Base-by-base conservation (phyloP, 495 filamentous ascomycete species). In the Gamarada debralockiae region DNA sequence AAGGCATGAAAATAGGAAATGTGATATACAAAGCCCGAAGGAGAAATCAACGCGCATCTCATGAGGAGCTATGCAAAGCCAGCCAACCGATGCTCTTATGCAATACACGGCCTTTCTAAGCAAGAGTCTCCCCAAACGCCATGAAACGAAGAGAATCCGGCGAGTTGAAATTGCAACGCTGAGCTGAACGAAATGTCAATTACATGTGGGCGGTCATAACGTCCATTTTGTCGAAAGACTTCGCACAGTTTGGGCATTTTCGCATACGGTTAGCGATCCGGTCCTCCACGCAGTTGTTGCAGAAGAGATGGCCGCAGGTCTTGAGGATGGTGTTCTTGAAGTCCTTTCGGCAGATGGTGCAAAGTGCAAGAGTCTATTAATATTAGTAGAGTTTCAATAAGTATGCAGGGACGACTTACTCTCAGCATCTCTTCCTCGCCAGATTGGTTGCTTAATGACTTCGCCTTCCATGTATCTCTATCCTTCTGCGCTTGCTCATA, bases 221-320 rank as follows among this genome's bases (percentile, higher is more conserved):
- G 67, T 98, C 93, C 56, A 84, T 89, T 59, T 82, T 83, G 54
- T 92, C 91, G 63, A 98, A 98, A 1, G 90, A 82, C 67, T 84
- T 84, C 65, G 84, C 86, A 73, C 93, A 98, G 60, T 85, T 92
- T 4, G 93, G 93, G 62, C 93, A 98, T 69, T 97, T 97, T 52
- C 93, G 81, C 65, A 89, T 91, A 29, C 93, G 87, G 53, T 92
- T 93, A 8, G 78, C 75, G 46, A 95, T 81, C 45, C 91, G 84
- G 61, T 92, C 85, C 48, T 95, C 89, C 22, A 95, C 85, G 63
- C 93, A 98, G 22, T 82, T 79, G 59, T 79, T 82, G 80, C 93
- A 98, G 68, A 97, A 96, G 18, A 95, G 83, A 69, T 98, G 93
- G n/a, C 93, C 93, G 67, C 93, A 98, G 13, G 86, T 89, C 65